Conservation (phyloP, 2,329 filamentous ascomycete species). For the Akanthomyces uredinophilus region DNA sequence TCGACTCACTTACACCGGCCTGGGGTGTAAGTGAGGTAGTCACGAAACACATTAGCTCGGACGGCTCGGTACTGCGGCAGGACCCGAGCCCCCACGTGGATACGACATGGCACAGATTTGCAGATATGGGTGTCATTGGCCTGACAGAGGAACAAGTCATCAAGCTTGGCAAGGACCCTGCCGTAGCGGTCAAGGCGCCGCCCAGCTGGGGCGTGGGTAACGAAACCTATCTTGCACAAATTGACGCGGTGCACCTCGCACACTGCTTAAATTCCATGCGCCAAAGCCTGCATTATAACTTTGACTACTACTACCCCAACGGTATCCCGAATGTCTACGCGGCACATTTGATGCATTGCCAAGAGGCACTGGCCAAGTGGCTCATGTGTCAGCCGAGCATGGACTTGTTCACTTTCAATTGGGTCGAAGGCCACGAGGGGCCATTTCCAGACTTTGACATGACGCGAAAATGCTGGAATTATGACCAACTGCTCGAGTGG, state of each 20-base stretch:
- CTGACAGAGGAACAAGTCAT: slow-evolving; percentile 7
- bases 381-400: slow-evolving; percentile 8
- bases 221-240: not conserved
- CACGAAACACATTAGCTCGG: not conserved
- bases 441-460: slow-evolving; percentile 10
- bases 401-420: slow-evolving; percentile 3
- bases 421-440: not conserved
- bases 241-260: slow-evolving; percentile 9
- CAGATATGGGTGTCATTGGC: slow-evolving; percentile 10
- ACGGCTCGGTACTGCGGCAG: slow-evolving; percentile 7
- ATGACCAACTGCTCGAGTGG: not conserved
- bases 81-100: slow-evolving; percentile 10
- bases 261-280: slow-evolving; percentile 12
- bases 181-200: slow-evolving; percentile 6
- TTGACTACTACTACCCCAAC: not conserved
- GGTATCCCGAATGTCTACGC: not conserved
- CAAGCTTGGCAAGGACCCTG: slow-evolving; percentile 7
- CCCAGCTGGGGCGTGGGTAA: slow-evolving; percentile 9
- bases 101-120: not conserved
- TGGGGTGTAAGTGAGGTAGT: not conserved
- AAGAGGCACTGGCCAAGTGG: slow-evolving; percentile 4
- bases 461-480: slow-evolving; percentile 5
- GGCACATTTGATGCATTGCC: not conserved
- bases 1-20: not conserved
- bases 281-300: not conserved